These are phyloP conservation scores for sunflower (Helianthus annuus) DNA, from an alignment of 129 eudicot species.

Conservation along the genomic window DNA sequence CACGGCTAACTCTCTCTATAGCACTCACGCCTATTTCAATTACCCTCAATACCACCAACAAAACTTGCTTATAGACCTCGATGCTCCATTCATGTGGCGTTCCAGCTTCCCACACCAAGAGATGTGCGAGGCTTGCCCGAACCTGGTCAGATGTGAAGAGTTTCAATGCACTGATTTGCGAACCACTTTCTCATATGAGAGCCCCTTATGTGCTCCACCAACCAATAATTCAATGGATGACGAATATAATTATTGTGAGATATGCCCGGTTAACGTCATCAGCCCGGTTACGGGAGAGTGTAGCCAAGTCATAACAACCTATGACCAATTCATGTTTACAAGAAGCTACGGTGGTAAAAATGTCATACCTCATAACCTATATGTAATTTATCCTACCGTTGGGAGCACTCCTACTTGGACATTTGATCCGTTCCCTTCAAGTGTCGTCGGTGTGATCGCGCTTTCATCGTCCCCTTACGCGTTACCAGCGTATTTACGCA, in stretches of 20 bases:
- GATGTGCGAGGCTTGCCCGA: not conserved
- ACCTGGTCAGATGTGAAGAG: not conserved
- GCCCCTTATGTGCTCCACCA: conserved; percentile 8
- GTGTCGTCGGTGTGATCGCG: not conserved
- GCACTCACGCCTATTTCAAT: not conserved
- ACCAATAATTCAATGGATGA: not conserved
- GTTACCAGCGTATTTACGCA: not conserved
- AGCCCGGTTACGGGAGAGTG: not conserved
- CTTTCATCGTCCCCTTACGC: conserved; percentile 11
- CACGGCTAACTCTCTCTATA: conserved; percentile 17
- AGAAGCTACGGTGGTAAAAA: too few relatives aligned
- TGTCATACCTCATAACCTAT: too few relatives aligned
- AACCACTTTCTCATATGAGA: conserved; percentile 1
- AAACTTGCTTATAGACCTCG: conserved; percentile 20
- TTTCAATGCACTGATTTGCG: not conserved
- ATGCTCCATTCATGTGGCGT: conserved; percentile 26
- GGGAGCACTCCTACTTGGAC: too few relatives aligned
- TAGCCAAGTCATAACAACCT: not conserved
- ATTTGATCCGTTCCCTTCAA: too few relatives aligned
- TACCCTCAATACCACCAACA: not conserved
- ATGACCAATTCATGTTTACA: too few relatives aligned
- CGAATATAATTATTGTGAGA: not conserved
- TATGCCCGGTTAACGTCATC: not conserved
- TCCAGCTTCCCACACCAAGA: not conserved
- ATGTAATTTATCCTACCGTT: too few relatives aligned